Evolutionary conservation across 495 filamentous ascomycete species (phyloP).

Genomic region (Astrothelium macrocarpum): DNA sequence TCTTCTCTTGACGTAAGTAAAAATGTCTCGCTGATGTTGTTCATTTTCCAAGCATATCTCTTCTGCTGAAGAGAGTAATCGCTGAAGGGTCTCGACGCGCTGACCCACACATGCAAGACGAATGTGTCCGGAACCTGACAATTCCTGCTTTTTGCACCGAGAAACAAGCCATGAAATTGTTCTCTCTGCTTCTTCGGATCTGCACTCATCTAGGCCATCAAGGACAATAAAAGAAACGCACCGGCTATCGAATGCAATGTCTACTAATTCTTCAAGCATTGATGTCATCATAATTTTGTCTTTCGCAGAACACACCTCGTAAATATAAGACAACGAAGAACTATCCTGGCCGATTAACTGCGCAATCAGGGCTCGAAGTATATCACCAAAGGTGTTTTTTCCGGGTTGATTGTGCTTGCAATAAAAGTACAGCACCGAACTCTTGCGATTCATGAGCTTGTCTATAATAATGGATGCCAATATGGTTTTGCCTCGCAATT

Average conservation of each 20-base stretch:
- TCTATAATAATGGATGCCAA: neutral
- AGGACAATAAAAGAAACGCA: neutral
- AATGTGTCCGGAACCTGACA: neutral
- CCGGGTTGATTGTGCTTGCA: neutral
- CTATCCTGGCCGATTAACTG: neutral
- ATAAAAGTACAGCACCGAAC: neutral
- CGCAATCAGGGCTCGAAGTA: neutral
- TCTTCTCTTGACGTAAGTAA: constrained; percentile 3
- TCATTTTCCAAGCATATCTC: constrained; percentile 4
- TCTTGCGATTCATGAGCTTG: neutral
- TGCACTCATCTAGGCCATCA: constrained; percentile 3
- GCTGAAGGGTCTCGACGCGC: neutral
- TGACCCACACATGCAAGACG: neutral
- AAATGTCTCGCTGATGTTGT: neutral
- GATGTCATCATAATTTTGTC: neutral
- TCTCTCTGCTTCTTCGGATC: constrained; percentile 1
- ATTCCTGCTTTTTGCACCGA: constrained; percentile 1
- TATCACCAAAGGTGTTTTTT: neutral
- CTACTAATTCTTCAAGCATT: neutral
- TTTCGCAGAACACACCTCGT: neutral
- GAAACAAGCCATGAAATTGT: neutral
- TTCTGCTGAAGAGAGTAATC: neutral
- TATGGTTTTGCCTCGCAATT: neutral
- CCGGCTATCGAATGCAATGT: neutral
- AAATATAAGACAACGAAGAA: neutral